Base-by-base conservation (phyloP, 2,329 filamentous ascomycete genomes). In the Beauveria sp. region DNA sequence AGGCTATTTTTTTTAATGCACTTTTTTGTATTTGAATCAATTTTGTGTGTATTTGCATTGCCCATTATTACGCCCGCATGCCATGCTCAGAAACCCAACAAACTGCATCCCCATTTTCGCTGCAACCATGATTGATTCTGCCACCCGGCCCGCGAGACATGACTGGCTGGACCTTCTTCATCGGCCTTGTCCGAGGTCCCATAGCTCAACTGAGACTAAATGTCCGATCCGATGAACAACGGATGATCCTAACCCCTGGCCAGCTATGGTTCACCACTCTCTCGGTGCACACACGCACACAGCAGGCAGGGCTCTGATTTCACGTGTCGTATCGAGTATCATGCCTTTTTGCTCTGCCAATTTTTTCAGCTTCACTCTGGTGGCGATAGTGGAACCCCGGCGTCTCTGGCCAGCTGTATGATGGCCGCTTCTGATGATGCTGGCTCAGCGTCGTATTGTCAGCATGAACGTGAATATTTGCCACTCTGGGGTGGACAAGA, bases 341-440 rank as follows among this genome's bases (percentile, higher is more conserved):
- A 37, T 20, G 28, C 20, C 30, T 14, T 34, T 34, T 34, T 14
- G 30, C 12, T 34, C 20, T 26, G 52, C 18, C n/a, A 12, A 34
- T 48, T 30, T 34, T 26, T 54, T 59, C 48, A 43, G 34, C 46
- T 60, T 47, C 52, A 41, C 16, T 56, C 51, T 30, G 52, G 40
- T 61, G 55, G 59, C 22, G 62, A 57, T 24, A 63, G 40, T 43
- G 63, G 40, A 20, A 65, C 43, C 24, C 63, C 63, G 5, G 62
- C 63, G 52, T 59, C 44, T 40, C 62, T 58, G 14, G 53, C 58
- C 46, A 51, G 57, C 8, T 41, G 51, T 28, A 66, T 51, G 28
- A 62, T 22, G 7, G 46, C 48, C n/a, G 34, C 55, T 51, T 65
- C 64, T 10, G 44, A 44, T 5, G 60, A 48, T 2, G 65, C 65